Percentiles rank a stretch among this genome's conserved stretches.
phyloP scores from a whole-genome alignment of 2,329 filamentous ascomycete species.

The Phaeoacremonium minimum region DNA sequence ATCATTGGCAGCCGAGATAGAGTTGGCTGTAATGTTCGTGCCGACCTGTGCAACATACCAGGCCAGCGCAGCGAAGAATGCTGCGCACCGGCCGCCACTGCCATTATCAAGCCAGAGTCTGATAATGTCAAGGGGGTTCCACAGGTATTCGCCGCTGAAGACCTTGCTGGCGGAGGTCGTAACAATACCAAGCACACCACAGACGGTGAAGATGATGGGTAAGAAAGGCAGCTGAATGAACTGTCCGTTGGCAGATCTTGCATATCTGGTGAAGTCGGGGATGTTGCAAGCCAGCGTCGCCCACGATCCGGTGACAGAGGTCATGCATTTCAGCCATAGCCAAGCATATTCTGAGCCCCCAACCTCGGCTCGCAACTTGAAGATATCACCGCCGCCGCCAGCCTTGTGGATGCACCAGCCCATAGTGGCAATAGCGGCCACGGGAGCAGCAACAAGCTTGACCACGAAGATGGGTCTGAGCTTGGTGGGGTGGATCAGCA shows the following conservation, averaged over 20 bases:
- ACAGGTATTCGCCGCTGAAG: conserved; percentile 45
- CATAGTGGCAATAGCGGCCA: conserved; percentile 58
- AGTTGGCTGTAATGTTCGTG: conserved; percentile 54
- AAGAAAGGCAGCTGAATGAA: conserved; percentile 37
- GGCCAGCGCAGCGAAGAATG: conserved; percentile 42
- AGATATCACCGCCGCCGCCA: conserved; percentile 40
- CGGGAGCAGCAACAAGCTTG: conserved; percentile 46
- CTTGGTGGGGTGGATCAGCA: conserved; percentile 39
- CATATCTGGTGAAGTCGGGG: conserved; percentile 50
- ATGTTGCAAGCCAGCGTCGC: conserved; percentile 41
- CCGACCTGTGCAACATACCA: conserved; percentile 53
- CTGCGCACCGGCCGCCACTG: conserved; percentile 33
- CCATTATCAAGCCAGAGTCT: conserved; percentile 36
- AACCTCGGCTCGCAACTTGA: conserved; percentile 22
- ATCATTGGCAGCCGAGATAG: conserved; percentile 49
- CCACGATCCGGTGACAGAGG: conserved; percentile 36
- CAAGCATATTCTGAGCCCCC: conserved; percentile 45
- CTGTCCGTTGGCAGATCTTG: conserved; percentile 27
- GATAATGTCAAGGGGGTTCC: conserved; percentile 44
- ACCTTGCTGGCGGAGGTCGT: conserved; percentile 49
- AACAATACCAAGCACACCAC: conserved; percentile 50
- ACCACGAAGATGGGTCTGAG: conserved; percentile 31
- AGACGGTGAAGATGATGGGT: conserved; percentile 42
- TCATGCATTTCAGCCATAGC: conserved; percentile 34
- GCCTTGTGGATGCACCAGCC: conserved; percentile 59